Evolutionary conservation across 306 rosid genomes (phyloP).

Genomic region (Mimosa bimucronata): DNA sequence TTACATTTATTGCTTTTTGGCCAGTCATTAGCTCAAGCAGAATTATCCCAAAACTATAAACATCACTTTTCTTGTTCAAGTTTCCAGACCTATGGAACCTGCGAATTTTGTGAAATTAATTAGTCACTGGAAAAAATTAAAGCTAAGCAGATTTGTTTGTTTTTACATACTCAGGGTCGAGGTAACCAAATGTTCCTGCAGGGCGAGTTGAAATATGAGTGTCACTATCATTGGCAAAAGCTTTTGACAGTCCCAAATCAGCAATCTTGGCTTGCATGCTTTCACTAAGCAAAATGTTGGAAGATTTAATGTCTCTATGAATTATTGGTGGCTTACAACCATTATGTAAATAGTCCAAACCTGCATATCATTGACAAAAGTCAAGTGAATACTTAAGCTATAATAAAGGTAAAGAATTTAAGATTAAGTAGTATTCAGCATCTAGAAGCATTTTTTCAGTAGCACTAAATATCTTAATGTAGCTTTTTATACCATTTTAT

Average conservation of each 20-base stretch:
- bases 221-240: not conserved
- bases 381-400: no score
- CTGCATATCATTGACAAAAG: not conserved
- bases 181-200: slow-evolving; percentile 45
- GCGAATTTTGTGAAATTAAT: not conserved
- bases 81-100: slow-evolving; percentile 5
- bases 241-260: slow-evolving; percentile 51
- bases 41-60: slow-evolving; percentile 41
- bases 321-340: slow-evolving; percentile 36
- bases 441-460: no score
- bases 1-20: slow-evolving; percentile 3
- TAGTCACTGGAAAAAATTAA: not conserved
- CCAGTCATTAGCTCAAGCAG: slow-evolving; percentile 39
- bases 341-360: slow-evolving; percentile 41
- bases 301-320: slow-evolving; percentile 49
- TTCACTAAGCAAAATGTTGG: slow-evolving; percentile 49
- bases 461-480: no score
- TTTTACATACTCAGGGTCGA: slow-evolving; percentile 47
- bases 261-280: slow-evolving; percentile 47
- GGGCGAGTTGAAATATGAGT: slow-evolving; percentile 29
- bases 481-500: no score
- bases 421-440: no score
- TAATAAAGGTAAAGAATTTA: no score
- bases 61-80: slow-evolving; percentile 22
- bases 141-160: no score